A percentile compares a stretch with the other conserved stretches of the same genome.
phyloP scores from a whole-genome alignment of 1,284 basidiomycete species.

The Tilletia indica region DNA sequence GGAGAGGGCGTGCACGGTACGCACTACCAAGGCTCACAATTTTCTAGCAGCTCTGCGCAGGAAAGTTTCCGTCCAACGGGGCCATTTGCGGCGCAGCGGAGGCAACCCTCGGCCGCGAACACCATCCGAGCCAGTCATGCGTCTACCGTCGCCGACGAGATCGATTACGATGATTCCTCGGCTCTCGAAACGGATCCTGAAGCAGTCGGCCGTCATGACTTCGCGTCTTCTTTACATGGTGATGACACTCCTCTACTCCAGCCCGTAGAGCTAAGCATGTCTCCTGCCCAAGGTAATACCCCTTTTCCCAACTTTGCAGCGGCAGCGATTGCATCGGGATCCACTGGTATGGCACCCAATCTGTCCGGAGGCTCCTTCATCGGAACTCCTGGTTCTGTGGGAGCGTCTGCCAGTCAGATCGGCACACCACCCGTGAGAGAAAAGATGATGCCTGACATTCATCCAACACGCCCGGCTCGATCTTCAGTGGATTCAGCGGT shows the following conservation, averaged over 20 bases:
- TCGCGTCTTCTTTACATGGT: too few species aligned
- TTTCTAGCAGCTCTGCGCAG: too few species aligned
- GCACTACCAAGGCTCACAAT: too few species aligned
- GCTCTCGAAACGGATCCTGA: neutral
- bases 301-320: slow-evolving; percentile 41
- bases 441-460: slow-evolving; percentile 23
- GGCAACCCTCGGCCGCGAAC: neutral
- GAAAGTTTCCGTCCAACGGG: too few species aligned
- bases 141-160: neutral
- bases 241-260: too few species aligned
- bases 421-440: neutral
- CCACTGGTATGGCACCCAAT: too few species aligned
- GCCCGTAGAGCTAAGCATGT: slow-evolving; percentile 31
- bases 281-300: slow-evolving; percentile 40
- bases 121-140: neutral
- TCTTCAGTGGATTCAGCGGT: slow-evolving; percentile 33
- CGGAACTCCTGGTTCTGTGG: slow-evolving; percentile 8
- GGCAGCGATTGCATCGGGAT: neutral
- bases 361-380: neutral
- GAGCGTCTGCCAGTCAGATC: neutral
- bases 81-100: neutral
- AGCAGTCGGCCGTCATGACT: neutral
- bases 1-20: too few species aligned
- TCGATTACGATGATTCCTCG: neutral
- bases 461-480: slow-evolving; percentile 40